Evolutionary conservation across 805 yeast species (phyloP), one percentile per base, ranked within the genome.

Genomic region (Saturnispora diversa): DNA sequence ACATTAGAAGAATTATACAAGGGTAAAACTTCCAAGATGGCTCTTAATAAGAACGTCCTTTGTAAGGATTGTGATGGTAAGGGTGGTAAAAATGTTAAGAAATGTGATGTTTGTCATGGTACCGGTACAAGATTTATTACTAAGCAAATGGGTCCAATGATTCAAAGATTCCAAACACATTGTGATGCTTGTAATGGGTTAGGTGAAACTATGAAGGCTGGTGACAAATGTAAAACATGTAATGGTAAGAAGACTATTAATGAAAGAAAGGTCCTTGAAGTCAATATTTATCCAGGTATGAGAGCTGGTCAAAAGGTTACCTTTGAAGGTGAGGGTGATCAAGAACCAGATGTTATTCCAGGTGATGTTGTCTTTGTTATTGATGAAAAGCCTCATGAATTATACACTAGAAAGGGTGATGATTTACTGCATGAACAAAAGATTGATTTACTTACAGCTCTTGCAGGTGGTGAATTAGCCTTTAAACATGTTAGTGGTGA

Each of bases 101-200:
- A 77, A 55, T 92, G 99, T 78, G 50, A 77, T 39, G 62, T 77
- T 29, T 92, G 99, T 79, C 74, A 76, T 58, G 99, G 99, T 65
- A 73, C 75, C 54, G 99, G 99, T 75, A 66, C 81, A 63, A 84
- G 77, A 65, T 81, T 90, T 50, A 82, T 87, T 51, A 85, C 96
- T 39, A 84, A 95, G 70, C 97, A 92, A 68, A 88, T 92, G 96
- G 99, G 99, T 54, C 96, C 95, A 51, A 86, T 92, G 88, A 84
- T 92, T 57, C 99, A 92, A 71, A 84, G 96, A 73, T 84, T 84
- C 77, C 97, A 92, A 70, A 78, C 94, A 34, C 79, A 77, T 40
- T 92, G 99, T 82, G 90, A 84, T 52, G 80, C 66, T 44, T 92
- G 99, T 78, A 67, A 77, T 50, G 98, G 97, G 60, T 72, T 81